A percentile compares a stretch with the other conserved stretches of the same genome.
Evolutionary conservation across 768 basidiomycete species (phyloP).

Genomic region (Trametes cinnabarina): DNA sequence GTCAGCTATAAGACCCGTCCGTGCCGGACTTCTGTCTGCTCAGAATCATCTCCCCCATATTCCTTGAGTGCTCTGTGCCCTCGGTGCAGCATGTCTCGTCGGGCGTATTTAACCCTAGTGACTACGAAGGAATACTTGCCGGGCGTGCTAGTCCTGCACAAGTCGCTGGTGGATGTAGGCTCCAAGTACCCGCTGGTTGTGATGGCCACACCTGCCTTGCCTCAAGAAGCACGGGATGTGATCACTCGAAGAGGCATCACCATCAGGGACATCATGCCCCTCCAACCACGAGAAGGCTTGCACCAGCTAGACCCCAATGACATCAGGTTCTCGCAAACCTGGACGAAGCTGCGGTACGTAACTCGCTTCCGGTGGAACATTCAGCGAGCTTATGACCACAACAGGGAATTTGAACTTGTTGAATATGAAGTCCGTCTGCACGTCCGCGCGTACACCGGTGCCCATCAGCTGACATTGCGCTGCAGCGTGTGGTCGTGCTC

Average conservation of each 20-base stretch:
- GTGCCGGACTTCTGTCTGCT: background rate
- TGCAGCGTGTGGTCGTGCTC: conserved; percentile 72
- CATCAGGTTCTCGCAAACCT: conserved; percentile 58
- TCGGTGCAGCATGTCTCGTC: conserved; percentile 23
- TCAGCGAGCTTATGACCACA: background rate
- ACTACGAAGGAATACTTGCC: conserved; percentile 62
- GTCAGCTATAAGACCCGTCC: conserved; percentile 10
- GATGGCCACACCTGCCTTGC: conserved; percentile 45
- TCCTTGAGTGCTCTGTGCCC: background rate
- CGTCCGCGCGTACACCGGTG: too few relatives aligned
- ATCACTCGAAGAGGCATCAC: conserved; percentile 54
- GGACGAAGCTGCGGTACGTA: conserved; percentile 56
- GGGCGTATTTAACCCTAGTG: conserved; percentile 76
- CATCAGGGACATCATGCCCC: conserved; percentile 55
- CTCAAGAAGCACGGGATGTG: conserved; percentile 37
- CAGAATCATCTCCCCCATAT: background rate
- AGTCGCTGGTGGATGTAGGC: conserved; percentile 42
- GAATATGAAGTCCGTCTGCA: conserved; percentile 58
- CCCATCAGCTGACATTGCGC: conserved; percentile 6
- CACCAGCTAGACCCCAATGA: conserved; percentile 38
- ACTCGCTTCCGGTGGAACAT: background rate
- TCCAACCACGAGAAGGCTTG: conserved; percentile 49
- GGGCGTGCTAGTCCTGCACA: conserved; percentile 55
- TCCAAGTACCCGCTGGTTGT: conserved; percentile 51
- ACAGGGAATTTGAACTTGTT: conserved; percentile 59